Conservation (phyloP, 164 flowering plant species). For the Piper betle region DNA sequence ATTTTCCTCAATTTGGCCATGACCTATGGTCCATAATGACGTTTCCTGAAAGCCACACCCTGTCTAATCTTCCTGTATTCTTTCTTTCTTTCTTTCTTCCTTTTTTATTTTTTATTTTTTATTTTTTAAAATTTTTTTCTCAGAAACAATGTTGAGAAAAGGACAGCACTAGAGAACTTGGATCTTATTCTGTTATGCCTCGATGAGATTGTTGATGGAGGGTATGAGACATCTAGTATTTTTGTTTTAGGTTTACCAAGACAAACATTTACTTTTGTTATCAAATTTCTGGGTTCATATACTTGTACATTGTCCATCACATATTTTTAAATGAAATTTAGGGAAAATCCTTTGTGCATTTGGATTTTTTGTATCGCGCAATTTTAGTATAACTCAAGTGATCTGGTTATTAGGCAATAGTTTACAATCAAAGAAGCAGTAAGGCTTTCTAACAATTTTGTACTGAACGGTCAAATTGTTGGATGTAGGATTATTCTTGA, state of each 20-base stretch:
- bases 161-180: slow-evolving; percentile 55
- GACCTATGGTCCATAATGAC: background rate
- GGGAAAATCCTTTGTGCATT: too few species aligned
- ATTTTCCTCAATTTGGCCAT: background rate
- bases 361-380: too few species aligned
- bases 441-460: too few species aligned
- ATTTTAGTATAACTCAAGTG: background rate
- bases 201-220: slow-evolving; percentile 71
- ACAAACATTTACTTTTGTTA: too few species aligned
- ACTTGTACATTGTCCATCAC: too few species aligned
- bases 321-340: too few species aligned
- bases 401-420: background rate
- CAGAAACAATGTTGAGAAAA: slow-evolving; percentile 53
- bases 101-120: background rate
- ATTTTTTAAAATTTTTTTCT: background rate
- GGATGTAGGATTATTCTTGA: slow-evolving; percentile 25
- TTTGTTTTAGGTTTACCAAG: background rate
- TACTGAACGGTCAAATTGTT: background rate
- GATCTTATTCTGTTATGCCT: slow-evolving; percentile 55
- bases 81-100: background rate
- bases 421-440: too few species aligned
- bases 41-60: background rate
- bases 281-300: background rate
- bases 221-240: slow-evolving; percentile 23
- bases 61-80: background rate